Evolutionary conservation across 192 early-diverging fungal genomes (phyloP).

Genomic region (Mortierella claussenii): DNA sequence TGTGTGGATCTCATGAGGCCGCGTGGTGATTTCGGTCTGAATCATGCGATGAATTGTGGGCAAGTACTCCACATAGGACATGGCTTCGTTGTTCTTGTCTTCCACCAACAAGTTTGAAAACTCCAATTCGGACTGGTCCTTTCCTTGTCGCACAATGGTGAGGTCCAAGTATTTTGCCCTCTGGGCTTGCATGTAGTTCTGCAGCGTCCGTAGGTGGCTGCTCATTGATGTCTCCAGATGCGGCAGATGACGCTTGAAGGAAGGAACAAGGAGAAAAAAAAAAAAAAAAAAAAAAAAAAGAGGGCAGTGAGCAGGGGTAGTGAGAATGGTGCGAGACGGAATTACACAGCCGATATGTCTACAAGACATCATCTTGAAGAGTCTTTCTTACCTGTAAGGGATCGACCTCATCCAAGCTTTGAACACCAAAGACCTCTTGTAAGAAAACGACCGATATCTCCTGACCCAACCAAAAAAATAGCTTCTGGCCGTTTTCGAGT

Average conservation of each 20-base stretch:
- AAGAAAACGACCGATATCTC: slow-evolving; percentile 72
- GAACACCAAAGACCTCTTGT: slow-evolving; percentile 81
- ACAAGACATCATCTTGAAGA: background rate
- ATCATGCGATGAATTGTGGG: slow-evolving; percentile 89
- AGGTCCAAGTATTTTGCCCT: slow-evolving; percentile 73
- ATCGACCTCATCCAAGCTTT: slow-evolving; percentile 76
- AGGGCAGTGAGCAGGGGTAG: background rate
- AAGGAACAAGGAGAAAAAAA: background rate
- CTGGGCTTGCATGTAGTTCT: slow-evolving; percentile 69
- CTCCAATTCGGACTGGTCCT: slow-evolving; percentile 85
- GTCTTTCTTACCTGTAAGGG: slow-evolving; percentile 63
- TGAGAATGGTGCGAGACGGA: background rate
- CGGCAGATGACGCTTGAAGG: slow-evolving; percentile 69
- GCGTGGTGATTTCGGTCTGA: slow-evolving; percentile 71
- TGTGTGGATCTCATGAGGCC: slow-evolving; percentile 34
- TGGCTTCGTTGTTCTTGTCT: slow-evolving; percentile 88
- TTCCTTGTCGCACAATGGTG: slow-evolving; percentile 84
- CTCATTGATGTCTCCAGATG: slow-evolving; percentile 69
- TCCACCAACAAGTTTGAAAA: slow-evolving; percentile 86
- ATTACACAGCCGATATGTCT: background rate
- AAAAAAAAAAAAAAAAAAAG: background rate
- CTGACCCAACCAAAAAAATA: slow-evolving; percentile 90
- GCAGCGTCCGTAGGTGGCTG: slow-evolving; percentile 65
- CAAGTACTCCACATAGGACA: slow-evolving; percentile 95
- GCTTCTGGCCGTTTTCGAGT: slow-evolving; percentile 81